A percentile compares a stretch with the other conserved stretches of the same genome.
Conservation (phyloP, 2,329 filamentous ascomycete genomes). For the Penicillium sp. region DNA sequence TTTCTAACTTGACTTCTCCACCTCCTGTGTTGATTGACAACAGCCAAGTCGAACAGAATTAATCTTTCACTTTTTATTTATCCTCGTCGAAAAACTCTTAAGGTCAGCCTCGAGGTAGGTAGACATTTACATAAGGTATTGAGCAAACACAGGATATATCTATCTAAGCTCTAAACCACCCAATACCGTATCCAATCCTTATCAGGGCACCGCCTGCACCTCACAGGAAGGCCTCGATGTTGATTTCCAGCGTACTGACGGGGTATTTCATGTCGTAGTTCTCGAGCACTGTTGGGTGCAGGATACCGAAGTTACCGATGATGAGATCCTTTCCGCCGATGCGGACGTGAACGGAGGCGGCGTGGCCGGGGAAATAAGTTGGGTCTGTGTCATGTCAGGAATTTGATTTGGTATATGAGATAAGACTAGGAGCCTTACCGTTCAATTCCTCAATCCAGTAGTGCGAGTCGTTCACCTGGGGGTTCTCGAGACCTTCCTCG, state of each 20-base stretch:
- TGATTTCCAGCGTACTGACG: conserved; percentile 91
- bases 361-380: conserved; percentile 90
- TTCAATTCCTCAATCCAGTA: conserved; percentile 97
- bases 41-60: not conserved
- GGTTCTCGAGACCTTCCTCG: conserved; percentile 70
- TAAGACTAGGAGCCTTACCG: conserved; percentile 53
- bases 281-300: conserved; percentile 91
- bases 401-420: not conserved
- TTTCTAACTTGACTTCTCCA: not conserved
- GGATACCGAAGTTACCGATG: conserved; percentile 89
- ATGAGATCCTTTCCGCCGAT: conserved; percentile 73
- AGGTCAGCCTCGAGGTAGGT: not conserved
- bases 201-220: conserved; percentile 17
- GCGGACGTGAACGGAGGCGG: conserved; percentile 80
- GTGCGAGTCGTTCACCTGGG: conserved; percentile 64
- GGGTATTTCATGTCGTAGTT: conserved; percentile 94
- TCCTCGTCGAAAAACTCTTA: not conserved
- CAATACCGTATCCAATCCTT: not conserved
- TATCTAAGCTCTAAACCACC: conserved; percentile 18
- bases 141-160: conserved; percentile 16
- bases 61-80: conserved; percentile 11
- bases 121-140: conserved; percentile 5
- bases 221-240: conserved; percentile 89
- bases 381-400: conserved; percentile 59
- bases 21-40: not conserved